Conservation (phyloP, 768 basidiomycete genomes). For the Porphyrellus cyaneotinctus region DNA sequence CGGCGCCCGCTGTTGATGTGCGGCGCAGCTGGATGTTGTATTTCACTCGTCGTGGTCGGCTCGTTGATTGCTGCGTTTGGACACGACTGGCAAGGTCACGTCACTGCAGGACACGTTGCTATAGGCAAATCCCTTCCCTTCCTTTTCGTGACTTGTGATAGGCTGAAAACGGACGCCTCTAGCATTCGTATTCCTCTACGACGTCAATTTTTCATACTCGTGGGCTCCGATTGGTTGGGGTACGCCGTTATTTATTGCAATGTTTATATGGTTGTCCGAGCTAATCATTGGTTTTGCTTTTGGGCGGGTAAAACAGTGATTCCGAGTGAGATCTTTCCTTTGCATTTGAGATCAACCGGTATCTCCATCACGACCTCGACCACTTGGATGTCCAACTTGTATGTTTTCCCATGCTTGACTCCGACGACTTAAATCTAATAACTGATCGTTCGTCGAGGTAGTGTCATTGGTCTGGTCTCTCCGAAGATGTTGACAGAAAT, state of each 20-base stretch:
- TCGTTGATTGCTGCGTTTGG: conserved; percentile 28
- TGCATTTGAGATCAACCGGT: conserved; percentile 39
- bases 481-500: conserved; percentile 24
- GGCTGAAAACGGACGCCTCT: conserved; percentile 5
- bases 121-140: conserved; percentile 26
- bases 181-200: conserved; percentile 40
- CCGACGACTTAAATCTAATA: neutral
- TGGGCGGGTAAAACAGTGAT: conserved; percentile 33
- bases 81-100: conserved; percentile 28
- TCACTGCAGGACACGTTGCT: conserved; percentile 23
- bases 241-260: conserved; percentile 6
- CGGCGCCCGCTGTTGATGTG: conserved; percentile 38
- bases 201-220: conserved; percentile 34
- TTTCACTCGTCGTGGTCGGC: conserved; percentile 28
- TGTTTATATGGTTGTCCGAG: neutral
- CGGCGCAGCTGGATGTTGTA: conserved; percentile 35
- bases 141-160: conserved; percentile 5
- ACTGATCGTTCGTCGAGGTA: conserved; percentile 3
- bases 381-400: conserved; percentile 41
- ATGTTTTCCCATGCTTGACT: neutral
- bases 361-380: conserved; percentile 40
- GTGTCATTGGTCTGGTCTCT: conserved; percentile 28
- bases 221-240: conserved; percentile 32
- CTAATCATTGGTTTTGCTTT: conserved; percentile 4
- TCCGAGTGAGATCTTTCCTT: conserved; percentile 40